Conservation (phyloP, 768 basidiomycete genomes). For the Mycena floridula region DNA sequence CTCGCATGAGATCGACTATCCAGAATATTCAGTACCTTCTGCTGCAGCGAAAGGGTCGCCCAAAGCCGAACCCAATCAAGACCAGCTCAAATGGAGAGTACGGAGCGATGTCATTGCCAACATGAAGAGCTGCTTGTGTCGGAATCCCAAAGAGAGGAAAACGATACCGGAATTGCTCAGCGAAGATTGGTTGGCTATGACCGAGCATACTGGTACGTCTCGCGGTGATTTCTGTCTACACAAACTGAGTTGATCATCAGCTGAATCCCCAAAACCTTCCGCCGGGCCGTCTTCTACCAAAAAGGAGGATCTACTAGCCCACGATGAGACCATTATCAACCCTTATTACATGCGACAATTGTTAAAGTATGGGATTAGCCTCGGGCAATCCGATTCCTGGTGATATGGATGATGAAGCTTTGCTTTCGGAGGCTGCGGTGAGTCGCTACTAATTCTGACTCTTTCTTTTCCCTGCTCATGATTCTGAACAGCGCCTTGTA, state of each 20-base stretch:
- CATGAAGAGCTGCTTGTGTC: conserved; percentile 76
- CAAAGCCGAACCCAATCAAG: conserved; percentile 30
- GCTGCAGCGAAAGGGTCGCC: conserved; percentile 29
- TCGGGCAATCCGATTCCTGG: conserved; percentile 31
- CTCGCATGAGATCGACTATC: conserved; percentile 74
- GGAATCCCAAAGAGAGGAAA: conserved; percentile 76
- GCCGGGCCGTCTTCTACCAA: conserved; percentile 13
- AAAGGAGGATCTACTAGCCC: conserved; percentile 22
- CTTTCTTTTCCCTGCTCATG: conserved; percentile 1
- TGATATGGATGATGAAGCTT: conserved; percentile 37
- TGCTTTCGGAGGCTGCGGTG: conserved; percentile 56
- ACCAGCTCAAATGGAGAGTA: conserved; percentile 68
- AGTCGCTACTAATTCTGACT: conserved; percentile 8
- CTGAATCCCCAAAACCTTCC: conserved; percentile 18
- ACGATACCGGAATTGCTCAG: conserved; percentile 84
- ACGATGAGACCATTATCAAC: conserved; percentile 68
- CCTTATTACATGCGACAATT: conserved; percentile 77
- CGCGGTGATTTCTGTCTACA: neutral
- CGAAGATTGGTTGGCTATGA: conserved; percentile 73
- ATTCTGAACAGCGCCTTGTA: conserved; percentile 48
- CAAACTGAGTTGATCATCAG: conserved; percentile 11
- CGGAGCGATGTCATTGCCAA: conserved; percentile 68
- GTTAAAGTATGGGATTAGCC: conserved; percentile 61
- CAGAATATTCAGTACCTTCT: conserved; percentile 56
- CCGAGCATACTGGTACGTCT: conserved; percentile 38